Percentiles rank a stretch among this genome's conserved stretches.
Conservation (phyloP, 2,329 filamentous ascomycete species). For the Pyricularia sp. region DNA sequence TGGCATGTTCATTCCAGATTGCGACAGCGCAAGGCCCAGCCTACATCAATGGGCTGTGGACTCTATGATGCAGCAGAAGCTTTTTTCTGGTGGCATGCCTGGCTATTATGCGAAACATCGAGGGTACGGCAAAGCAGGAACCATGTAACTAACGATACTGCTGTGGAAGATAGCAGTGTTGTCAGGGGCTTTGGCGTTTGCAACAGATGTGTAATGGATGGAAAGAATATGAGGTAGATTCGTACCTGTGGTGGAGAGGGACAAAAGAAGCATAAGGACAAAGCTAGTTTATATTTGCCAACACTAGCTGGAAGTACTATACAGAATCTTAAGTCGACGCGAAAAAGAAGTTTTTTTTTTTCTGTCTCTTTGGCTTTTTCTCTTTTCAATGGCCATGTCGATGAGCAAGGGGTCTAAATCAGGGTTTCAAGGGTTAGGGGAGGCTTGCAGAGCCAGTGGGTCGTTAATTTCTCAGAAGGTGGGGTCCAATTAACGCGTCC, state of each 20-base stretch:
- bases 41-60: neutral
- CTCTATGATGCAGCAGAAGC: neutral
- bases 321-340: neutral
- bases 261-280: neutral
- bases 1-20: neutral
- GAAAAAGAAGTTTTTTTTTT: neutral
- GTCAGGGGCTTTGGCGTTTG: neutral
- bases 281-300: neutral
- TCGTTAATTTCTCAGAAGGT: neutral
- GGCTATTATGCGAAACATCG: neutral
- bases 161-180: neutral
- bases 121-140: neutral
- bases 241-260: neutral
- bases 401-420: neutral
- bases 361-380: no score
- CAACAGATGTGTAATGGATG: neutral
- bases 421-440: neutral
- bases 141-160: neutral
- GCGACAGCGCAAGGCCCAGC: neutral
- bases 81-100: neutral
- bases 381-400: neutral
- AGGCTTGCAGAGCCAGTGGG: neutral
- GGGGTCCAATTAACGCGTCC: neutral
- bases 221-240: neutral
- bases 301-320: neutral